Evolutionary conservation across 129 eudicot species (phyloP).

Genomic region (Cynara cardunculus): DNA sequence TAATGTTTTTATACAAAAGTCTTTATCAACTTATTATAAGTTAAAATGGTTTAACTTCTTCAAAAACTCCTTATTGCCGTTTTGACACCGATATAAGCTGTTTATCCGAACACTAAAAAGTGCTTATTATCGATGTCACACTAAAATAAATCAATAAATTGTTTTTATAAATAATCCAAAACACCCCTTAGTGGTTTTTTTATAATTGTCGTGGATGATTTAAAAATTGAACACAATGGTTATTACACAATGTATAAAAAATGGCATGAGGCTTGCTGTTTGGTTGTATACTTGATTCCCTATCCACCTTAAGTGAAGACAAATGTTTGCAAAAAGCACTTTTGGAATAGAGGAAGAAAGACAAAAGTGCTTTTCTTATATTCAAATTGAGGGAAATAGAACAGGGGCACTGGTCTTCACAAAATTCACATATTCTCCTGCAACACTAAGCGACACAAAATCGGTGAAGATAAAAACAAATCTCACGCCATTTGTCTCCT

Average conservation of each 20-base stretch:
- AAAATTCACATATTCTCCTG: slow-evolving; percentile 35
- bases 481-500: slow-evolving; percentile 40
- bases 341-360: slow-evolving; percentile 28
- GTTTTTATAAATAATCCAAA: too few species aligned
- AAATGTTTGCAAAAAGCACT: slow-evolving; percentile 28
- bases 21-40: too few species aligned
- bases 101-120: too few species aligned
- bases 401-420: slow-evolving; percentile 26
- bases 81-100: too few species aligned
- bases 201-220: background rate
- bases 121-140: too few species aligned
- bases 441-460: slow-evolving; percentile 33
- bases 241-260: background rate
- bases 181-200: background rate
- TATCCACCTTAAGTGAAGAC: slow-evolving; percentile 28
- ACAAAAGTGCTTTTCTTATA: slow-evolving; percentile 29
- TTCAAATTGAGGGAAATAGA: slow-evolving; percentile 18
- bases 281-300: slow-evolving; percentile 22
- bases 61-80: too few species aligned
- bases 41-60: too few species aligned
- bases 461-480: slow-evolving; percentile 32
- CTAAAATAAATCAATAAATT: too few species aligned
- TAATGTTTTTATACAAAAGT: too few species aligned
- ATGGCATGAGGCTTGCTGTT: slow-evolving; percentile 9
- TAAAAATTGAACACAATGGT: background rate